Evolutionary conservation across 2,329 filamentous ascomycete genomes (phyloP).

Genomic region (Monosporascus sp.): DNA sequence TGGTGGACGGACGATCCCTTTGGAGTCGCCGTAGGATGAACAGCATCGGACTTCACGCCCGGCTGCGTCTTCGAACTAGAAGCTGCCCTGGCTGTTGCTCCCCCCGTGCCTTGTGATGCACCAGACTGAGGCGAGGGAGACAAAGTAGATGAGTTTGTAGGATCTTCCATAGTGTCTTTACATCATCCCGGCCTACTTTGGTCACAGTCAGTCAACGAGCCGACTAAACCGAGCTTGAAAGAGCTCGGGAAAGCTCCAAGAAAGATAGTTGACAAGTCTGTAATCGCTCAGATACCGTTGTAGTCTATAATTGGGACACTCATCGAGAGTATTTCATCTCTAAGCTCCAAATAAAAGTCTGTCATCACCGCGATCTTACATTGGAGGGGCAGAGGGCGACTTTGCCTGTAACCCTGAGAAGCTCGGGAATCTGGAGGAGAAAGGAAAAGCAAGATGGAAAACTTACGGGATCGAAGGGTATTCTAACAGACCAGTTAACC

Average conservation of each 20-base stretch:
- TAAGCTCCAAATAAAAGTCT: slow-evolving; percentile 48
- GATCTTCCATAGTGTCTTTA: slow-evolving; percentile 26
- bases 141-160: slow-evolving; percentile 11
- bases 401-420: not conserved
- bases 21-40: slow-evolving; percentile 10
- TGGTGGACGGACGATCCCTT: slow-evolving; percentile 50
- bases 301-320: slow-evolving; percentile 74
- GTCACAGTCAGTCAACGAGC: slow-evolving; percentile 7
- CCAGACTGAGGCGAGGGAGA: slow-evolving; percentile 11
- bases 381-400: not conserved
- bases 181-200: slow-evolving; percentile 42
- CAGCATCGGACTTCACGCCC: slow-evolving; percentile 5
- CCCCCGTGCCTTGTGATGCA: slow-evolving; percentile 7
- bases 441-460: not conserved
- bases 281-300: slow-evolving; percentile 89
- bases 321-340: slow-evolving; percentile 57
- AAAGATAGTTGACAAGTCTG: slow-evolving; percentile 20
- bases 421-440: not conserved
- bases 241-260: slow-evolving; percentile 5
- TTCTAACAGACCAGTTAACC: not conserved
- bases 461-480: slow-evolving; percentile 8
- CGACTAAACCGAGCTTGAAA: not conserved
- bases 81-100: slow-evolving; percentile 14
- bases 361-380: slow-evolving; percentile 53
- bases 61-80: slow-evolving; percentile 7